A percentile compares a stretch with the other conserved stretches of the same genome.
Evolutionary conservation across 108 stramenopile species (phyloP).

Genomic region (Cyclostephanos tholiformis): DNA sequence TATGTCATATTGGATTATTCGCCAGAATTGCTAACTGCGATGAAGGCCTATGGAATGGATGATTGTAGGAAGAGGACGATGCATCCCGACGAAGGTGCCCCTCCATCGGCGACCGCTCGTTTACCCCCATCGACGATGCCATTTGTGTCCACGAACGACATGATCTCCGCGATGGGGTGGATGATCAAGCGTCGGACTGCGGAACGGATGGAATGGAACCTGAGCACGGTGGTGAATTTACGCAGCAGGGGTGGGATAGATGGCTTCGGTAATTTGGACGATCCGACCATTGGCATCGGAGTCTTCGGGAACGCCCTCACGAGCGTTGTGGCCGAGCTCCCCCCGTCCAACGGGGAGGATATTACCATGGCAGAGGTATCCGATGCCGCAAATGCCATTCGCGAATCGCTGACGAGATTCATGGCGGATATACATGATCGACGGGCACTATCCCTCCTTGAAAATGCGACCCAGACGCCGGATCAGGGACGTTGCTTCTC

Average conservation of each 20-base stretch:
- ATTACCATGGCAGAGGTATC: slow-evolving; percentile 23
- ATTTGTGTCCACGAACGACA: slow-evolving; percentile 49
- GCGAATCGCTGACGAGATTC: slow-evolving; percentile 13
- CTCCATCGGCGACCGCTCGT: not conserved
- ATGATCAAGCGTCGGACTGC: slow-evolving; percentile 28
- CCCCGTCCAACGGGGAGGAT: slow-evolving; percentile 2
- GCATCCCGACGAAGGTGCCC: not conserved
- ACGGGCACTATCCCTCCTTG: slow-evolving; percentile 9
- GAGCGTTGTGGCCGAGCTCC: slow-evolving; percentile 27
- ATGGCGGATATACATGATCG: slow-evolving; percentile 27
- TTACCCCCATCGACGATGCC: not conserved
- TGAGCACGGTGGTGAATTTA: slow-evolving; percentile 45
- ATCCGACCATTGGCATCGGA: slow-evolving; percentile 16
- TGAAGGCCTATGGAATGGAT: slow-evolving; percentile 38
- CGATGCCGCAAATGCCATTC: slow-evolving; percentile 31
- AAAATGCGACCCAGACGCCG: slow-evolving; percentile 6
- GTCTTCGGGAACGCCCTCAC: slow-evolving; percentile 44
- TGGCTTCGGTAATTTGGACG: slow-evolving; percentile 26
- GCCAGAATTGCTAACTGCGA: slow-evolving; percentile 18
- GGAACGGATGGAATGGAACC: slow-evolving; percentile 22
- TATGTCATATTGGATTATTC: slow-evolving; percentile 31
- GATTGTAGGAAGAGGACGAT: slow-evolving; percentile 3
- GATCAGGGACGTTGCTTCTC: slow-evolving; percentile 28
- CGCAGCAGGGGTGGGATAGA: slow-evolving; percentile 33
- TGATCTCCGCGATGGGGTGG: slow-evolving; percentile 48